Conservation (phyloP, 2,329 filamentous ascomycete species). For the Helotiales sp. region DNA sequence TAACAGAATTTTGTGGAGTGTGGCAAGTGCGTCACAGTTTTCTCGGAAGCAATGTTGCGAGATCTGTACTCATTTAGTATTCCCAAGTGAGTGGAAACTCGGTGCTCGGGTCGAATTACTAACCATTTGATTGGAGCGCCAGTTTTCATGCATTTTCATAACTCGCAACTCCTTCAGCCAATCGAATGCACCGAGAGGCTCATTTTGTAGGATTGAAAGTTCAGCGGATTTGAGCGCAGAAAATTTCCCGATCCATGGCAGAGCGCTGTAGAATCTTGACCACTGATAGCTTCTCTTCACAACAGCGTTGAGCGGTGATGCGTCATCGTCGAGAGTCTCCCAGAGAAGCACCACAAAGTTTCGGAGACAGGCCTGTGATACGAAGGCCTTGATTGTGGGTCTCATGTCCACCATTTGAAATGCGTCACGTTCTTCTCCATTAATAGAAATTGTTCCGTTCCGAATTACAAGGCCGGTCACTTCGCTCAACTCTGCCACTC, state of each 20-base stretch:
- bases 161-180: slow-evolving; percentile 41
- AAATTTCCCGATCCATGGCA: slow-evolving; percentile 39
- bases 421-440: slow-evolving; percentile 50
- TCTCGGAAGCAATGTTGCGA: not conserved
- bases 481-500: slow-evolving; percentile 31
- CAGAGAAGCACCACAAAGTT: slow-evolving; percentile 41
- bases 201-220: slow-evolving; percentile 26
- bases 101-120: slow-evolving; percentile 3
- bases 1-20: slow-evolving; percentile 1
- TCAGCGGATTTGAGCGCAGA: slow-evolving; percentile 31
- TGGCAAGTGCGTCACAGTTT: not conserved
- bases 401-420: slow-evolving; percentile 46
- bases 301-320: slow-evolving; percentile 38
- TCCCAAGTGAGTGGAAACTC: not conserved
- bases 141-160: slow-evolving; percentile 39
- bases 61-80: not conserved
- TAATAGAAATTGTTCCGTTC: slow-evolving; percentile 50
- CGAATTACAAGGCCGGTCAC: slow-evolving; percentile 49
- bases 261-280: slow-evolving; percentile 38
- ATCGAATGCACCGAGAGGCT: slow-evolving; percentile 41
- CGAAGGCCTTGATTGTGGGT: slow-evolving; percentile 36
- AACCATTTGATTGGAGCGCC: slow-evolving; percentile 36
- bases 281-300: slow-evolving; percentile 39
- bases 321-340: slow-evolving; percentile 42
- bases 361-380: slow-evolving; percentile 39